phyloP scores from a whole-genome alignment of 2,329 filamentous ascomycete species.

The Gliomastix tumulicola region DNA sequence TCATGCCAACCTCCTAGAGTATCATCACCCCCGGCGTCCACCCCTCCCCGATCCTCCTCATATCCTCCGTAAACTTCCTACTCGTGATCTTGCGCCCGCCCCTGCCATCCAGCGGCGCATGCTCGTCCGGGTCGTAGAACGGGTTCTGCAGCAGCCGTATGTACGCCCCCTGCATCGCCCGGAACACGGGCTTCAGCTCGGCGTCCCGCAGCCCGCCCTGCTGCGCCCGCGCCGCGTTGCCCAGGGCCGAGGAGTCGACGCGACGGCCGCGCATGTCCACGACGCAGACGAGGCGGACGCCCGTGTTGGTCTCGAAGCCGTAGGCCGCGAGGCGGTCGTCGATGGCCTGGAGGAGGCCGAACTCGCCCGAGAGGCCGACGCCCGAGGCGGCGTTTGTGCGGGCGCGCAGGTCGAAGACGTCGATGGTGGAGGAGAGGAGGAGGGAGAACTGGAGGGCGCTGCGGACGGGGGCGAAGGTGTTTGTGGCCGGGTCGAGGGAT shows the following conservation, averaged over 20 bases:
- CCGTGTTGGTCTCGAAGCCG: slow-evolving; percentile 94
- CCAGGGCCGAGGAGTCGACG: slow-evolving; percentile 22
- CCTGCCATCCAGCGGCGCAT: slow-evolving; percentile 50
- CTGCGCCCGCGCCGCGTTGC: slow-evolving; percentile 6
- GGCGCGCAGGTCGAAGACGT: slow-evolving; percentile 84
- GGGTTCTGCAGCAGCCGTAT: slow-evolving; percentile 85
- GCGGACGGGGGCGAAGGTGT: slow-evolving; percentile 49
- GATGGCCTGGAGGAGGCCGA: slow-evolving; percentile 84
- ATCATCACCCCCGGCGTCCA: slow-evolving; percentile 71
- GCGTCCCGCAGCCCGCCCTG: slow-evolving; percentile 63
- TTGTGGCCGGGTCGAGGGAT: slow-evolving; percentile 53
- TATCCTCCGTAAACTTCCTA: slow-evolving; percentile 70
- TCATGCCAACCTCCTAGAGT: slow-evolving; percentile 45
- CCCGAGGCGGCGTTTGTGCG: slow-evolving; percentile 53
- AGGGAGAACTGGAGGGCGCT: slow-evolving; percentile 86
- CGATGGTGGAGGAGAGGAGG: slow-evolving; percentile 82
- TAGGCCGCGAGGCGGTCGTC: slow-evolving; percentile 92
- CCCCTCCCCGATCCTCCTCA: slow-evolving; percentile 75
- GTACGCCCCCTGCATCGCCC: slow-evolving; percentile 88
- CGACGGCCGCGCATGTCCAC: slow-evolving; percentile 81
- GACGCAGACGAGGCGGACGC: slow-evolving; percentile 81
- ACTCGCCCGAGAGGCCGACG: slow-evolving; percentile 65
- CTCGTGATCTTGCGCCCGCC: slow-evolving; percentile 71
- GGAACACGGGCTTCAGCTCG: slow-evolving; percentile 87
- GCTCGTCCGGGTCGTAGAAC: slow-evolving; percentile 87